Percentiles rank a stretch among this genome's conserved stretches.
Conservation (phyloP, 306 rosid genomes). For the Canavalia gladiata region DNA sequence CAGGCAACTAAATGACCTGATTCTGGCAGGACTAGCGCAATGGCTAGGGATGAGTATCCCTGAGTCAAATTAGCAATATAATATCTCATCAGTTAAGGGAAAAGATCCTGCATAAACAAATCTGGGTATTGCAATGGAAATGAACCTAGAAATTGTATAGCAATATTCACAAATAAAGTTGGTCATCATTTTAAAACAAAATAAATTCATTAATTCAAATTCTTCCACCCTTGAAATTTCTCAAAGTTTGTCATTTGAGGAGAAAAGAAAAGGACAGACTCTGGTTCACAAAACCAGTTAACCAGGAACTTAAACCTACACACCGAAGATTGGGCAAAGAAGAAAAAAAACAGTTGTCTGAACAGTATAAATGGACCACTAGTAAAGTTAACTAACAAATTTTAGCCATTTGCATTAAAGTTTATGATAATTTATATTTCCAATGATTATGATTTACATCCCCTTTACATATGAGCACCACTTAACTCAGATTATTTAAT, state of each 20-base stretch:
- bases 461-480: neutral
- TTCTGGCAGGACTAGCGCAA: conserved; percentile 88
- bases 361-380: neutral
- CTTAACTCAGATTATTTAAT: conserved; percentile 9
- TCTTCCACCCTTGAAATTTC: neutral
- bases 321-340: neutral
- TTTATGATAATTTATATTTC: neutral
- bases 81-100: conserved; percentile 26
- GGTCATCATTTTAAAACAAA: neutral
- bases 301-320: neutral
- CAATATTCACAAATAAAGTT: conserved; percentile 7
- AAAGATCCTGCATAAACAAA: neutral
- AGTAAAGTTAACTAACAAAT: neutral
- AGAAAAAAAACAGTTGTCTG: neutral
- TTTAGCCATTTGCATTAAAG: neutral
- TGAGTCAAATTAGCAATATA: conserved; percentile 50
- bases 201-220: neutral
- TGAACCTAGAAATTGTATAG: conserved; percentile 1
- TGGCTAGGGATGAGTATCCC: conserved; percentile 97
- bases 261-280: neutral
- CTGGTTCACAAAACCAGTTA: neutral
- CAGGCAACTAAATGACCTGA: conserved; percentile 90
- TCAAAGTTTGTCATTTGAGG: neutral
- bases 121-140: conserved; percentile 24
- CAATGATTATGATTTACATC: neutral